Conservation (phyloP, 2,329 filamentous ascomycete genomes). For the Cryphonectria naterciae region DNA sequence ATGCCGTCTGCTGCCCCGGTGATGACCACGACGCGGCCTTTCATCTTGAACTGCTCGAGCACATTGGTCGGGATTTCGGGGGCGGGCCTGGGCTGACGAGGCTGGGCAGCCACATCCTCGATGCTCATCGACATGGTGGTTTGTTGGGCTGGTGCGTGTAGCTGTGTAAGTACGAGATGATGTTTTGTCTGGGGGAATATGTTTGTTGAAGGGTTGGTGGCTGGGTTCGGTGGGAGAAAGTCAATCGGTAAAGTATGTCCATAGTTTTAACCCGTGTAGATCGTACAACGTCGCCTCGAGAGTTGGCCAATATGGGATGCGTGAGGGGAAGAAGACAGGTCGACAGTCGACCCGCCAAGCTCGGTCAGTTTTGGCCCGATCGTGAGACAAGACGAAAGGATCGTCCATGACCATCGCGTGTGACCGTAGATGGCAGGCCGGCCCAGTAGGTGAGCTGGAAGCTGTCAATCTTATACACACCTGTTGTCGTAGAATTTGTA, state of each 20-base stretch:
- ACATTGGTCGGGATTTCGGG: conserved; percentile 47
- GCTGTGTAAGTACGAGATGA: not conserved
- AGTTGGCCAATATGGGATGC: not conserved
- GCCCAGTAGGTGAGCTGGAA: no score
- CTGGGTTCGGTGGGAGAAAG: not conserved
- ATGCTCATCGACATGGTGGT: conserved; percentile 44
- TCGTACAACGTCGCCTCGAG: not conserved
- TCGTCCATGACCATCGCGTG: not conserved
- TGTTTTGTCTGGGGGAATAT: not conserved
- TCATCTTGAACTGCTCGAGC: conserved; percentile 48
- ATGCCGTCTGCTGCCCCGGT: conserved; percentile 52
- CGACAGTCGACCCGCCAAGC: conserved; percentile 19
- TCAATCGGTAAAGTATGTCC: not conserved
- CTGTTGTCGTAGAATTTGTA: no score
- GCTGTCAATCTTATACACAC: no score
- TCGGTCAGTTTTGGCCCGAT: conserved; percentile 19
- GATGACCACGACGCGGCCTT: conserved; percentile 47
- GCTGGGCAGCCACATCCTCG: conserved; percentile 36
- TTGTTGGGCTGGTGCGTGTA: not conserved
- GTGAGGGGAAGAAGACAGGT: not conserved
- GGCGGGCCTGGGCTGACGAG: conserved; percentile 44
- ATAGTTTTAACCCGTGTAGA: not conserved
- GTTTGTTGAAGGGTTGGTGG: not conserved
- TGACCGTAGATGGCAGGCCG: not conserved
- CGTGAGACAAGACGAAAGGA: not conserved